Percentiles rank a stretch among this genome's conserved stretches.
These are phyloP conservation scores for Vitis hybrid DNA, from an alignment of 177 flowering plant genomes.

Conservation along the genomic window DNA sequence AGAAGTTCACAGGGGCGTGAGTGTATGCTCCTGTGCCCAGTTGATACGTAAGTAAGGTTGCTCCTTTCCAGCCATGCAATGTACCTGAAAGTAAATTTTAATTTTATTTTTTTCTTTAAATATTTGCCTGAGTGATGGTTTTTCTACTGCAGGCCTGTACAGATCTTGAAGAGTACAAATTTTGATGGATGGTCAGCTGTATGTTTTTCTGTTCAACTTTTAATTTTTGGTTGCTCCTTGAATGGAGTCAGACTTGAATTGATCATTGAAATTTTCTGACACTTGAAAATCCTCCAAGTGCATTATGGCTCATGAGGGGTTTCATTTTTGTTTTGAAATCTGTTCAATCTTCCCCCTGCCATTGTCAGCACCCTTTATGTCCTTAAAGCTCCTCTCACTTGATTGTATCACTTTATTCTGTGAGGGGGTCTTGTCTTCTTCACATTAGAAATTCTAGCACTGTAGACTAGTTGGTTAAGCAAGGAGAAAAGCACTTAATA, in stretches of 20 bases:
- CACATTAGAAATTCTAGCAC: background rate
- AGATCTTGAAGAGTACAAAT: slow-evolving; percentile 84
- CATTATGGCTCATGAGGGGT: background rate
- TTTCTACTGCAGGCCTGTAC: slow-evolving; percentile 78
- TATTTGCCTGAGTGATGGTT: background rate
- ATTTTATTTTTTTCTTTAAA: background rate
- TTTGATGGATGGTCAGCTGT: slow-evolving; percentile 95
- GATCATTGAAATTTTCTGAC: background rate
- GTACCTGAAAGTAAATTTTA: background rate
- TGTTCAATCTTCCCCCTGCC: too few species aligned
- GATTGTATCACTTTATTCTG: background rate
- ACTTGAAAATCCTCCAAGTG: background rate
- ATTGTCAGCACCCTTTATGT: background rate
- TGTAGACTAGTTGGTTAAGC: too few species aligned
- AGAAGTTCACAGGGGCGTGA: slow-evolving; percentile 18
- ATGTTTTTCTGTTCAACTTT: slow-evolving; percentile 30
- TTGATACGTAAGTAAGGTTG: slow-evolving; percentile 69
- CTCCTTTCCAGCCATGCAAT: background rate
- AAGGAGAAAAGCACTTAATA: too few species aligned
- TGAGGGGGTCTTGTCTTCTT: background rate
- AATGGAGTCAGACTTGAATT: background rate
- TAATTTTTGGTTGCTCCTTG: background rate
- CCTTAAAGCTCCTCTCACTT: background rate
- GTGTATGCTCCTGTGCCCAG: slow-evolving; percentile 90
- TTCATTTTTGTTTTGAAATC: background rate